Conservation (phyloP, 1,139 yeast species). For the Debaryomycetaceae sp. region DNA sequence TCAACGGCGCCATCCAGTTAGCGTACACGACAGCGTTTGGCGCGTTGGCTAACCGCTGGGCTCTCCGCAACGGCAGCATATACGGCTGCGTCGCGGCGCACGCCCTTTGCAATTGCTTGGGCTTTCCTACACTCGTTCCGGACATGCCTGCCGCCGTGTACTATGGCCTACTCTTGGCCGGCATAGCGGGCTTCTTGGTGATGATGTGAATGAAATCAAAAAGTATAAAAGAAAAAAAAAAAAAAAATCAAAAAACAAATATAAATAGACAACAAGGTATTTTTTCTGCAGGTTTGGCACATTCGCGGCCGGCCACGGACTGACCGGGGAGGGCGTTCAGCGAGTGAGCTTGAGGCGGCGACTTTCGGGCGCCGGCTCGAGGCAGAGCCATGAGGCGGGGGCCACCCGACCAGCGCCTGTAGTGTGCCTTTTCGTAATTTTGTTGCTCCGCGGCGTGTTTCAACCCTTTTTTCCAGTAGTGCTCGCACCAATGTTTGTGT, state of each 20-base stretch:
- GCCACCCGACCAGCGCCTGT: no score
- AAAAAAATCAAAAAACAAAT: neutral
- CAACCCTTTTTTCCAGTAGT: constrained; percentile 2
- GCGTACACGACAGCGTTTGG: constrained; percentile 80
- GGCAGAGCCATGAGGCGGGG: neutral
- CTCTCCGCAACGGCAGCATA: constrained; percentile 47
- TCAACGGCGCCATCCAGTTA: constrained; percentile 54
- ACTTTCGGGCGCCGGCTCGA: neutral
- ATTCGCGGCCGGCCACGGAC: no score
- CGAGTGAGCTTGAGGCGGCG: neutral
- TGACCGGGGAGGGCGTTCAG: no score
- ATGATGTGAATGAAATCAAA: constrained; percentile 1
- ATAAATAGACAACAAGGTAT: neutral
- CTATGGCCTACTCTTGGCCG: constrained; percentile 38
- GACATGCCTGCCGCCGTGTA: constrained; percentile 24
- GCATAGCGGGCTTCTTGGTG: constrained; percentile 33
- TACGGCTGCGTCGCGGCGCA: constrained; percentile 69
- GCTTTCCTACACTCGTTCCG: constrained; percentile 55
- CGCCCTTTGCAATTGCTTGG: constrained; percentile 70
- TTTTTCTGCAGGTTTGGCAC: neutral
- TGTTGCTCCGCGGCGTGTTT: neutral
- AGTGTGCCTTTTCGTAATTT: no score
- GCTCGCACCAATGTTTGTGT: constrained; percentile 4
- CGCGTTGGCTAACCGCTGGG: constrained; percentile 60
- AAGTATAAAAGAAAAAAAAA: neutral